Evolutionary conservation across 176 grass and related monocot species (phyloP).

Genomic region (Sorghum bicolor): Sorghum_bicolor_NCBIv3 NC_012876.2:9728501-9729000

Average conservation of each 20-base stretch:
- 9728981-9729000: neutral
- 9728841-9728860: neutral
- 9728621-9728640: neutral
- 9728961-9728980: neutral
- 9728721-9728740: neutral
- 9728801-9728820: neutral
- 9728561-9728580: neutral
- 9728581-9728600: neutral
- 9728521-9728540: slow-evolving; percentile 1
- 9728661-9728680: neutral
- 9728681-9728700: neutral
- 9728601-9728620: neutral
- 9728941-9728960: neutral
- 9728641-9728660: neutral
- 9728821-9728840: neutral
- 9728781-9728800: neutral
- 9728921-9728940: neutral
- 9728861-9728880: neutral
- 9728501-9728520: slow-evolving; percentile 19
- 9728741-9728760: neutral
- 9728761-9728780: neutral
- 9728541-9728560: neutral
- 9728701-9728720: neutral
- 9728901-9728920: neutral
- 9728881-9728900: accelerated